Evolutionary conservation across 2,329 filamentous ascomycete species (phyloP).

Genomic region (Monilinia aucupariae): DNA sequence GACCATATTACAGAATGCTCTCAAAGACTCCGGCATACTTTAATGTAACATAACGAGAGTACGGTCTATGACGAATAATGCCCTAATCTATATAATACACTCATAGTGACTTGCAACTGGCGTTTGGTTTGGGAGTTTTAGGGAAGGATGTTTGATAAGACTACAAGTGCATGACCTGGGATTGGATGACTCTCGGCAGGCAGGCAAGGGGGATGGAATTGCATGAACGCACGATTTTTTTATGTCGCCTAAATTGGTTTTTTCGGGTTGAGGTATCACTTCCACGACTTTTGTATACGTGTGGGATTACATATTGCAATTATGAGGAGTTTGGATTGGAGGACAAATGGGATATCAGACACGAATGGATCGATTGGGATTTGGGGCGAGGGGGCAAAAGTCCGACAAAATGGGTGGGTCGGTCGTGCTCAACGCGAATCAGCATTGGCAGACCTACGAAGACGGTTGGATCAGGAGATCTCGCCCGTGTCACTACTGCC

Average conservation of each 20-base stretch:
- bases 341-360: conserved; percentile 2
- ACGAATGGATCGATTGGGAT: not conserved
- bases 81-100: conserved; percentile 24
- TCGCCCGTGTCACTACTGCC: not conserved
- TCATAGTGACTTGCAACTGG: conserved; percentile 26
- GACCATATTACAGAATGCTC: conserved; percentile 94
- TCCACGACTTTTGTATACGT: conserved; percentile 15
- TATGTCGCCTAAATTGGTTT: conserved; percentile 4
- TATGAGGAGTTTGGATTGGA: conserved; percentile 4
- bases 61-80: conserved; percentile 24
- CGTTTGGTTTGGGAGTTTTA: conserved; percentile 29
- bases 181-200: conserved; percentile 16
- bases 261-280: conserved; percentile 3
- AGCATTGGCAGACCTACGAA: conserved; percentile 6
- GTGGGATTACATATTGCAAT: conserved; percentile 9
- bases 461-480: not conserved
- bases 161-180: conserved; percentile 22
- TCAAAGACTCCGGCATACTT: conserved; percentile 96
- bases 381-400: not conserved
- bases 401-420: not conserved
- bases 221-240: conserved; percentile 8
- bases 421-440: not conserved
- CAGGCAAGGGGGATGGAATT: conserved; percentile 16
- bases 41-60: conserved; percentile 39
- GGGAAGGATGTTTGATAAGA: conserved; percentile 30